phyloP scores from a whole-genome alignment of 495 filamentous ascomycete genomes.

The Glarea lozoyensis region DNA sequence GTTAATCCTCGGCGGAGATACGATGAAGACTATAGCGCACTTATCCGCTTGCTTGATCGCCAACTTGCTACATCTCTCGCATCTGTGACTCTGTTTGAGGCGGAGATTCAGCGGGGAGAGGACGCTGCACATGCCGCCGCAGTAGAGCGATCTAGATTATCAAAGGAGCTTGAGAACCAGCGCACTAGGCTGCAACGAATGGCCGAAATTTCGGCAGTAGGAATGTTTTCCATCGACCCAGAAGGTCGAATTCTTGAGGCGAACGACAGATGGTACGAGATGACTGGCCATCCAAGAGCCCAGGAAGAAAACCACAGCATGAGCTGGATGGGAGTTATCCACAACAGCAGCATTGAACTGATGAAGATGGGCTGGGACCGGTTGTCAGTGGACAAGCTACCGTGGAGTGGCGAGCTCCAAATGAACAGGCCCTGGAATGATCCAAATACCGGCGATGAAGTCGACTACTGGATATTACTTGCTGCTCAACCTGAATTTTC shows the following conservation, averaged over 20 bases:
- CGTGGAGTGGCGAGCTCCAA: conserved; percentile 15
- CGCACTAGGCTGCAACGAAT: conserved; percentile 12
- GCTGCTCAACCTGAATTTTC: conserved; percentile 11
- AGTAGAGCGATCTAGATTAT: conserved; percentile 7
- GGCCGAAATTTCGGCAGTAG: conserved; percentile 14
- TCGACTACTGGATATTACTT: conserved; percentile 18
- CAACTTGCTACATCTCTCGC: conserved; percentile 17
- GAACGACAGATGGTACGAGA: conserved; percentile 13
- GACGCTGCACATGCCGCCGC: conserved; percentile 12
- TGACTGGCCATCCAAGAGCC: conserved; percentile 22
- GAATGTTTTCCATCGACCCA: conserved; percentile 13
- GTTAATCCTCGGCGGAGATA: conserved; percentile 11
- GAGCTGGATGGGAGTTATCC: conserved; percentile 10
- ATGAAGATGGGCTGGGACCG: conserved; percentile 14
- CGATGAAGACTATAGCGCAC: conserved; percentile 13
- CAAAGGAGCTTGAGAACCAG: conserved; percentile 13
- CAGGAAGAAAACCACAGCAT: conserved; percentile 18
- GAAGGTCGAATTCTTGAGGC: conserved; percentile 11
- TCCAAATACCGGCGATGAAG: conserved; percentile 14
- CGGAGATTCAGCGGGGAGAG: conserved; percentile 8
- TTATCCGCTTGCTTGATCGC: conserved; percentile 15
- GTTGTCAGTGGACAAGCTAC: conserved; percentile 8
- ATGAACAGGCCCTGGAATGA: conserved; percentile 12
- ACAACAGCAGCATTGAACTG: conserved; percentile 4
- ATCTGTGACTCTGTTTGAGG: conserved; percentile 13